Base-by-base conservation (phyloP, 148 eudicot genomes). In the Dianthus caryophyllus region DNA sequence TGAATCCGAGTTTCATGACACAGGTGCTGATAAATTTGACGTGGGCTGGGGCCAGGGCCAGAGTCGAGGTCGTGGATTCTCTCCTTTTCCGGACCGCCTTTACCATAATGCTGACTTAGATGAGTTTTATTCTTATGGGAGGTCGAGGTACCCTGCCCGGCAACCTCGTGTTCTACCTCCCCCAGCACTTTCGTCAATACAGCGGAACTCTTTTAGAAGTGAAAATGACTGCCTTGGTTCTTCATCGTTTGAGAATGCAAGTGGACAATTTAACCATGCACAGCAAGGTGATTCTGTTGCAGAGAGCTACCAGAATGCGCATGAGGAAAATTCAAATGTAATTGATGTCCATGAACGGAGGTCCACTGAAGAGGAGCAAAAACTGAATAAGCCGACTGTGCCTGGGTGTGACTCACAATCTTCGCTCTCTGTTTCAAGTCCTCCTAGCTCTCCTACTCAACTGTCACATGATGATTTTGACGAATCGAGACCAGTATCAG, bases 141-240 rank as follows among this genome's bases (percentile, higher is more conserved):
- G 92, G 82, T 84, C 89, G n/a, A 56, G 96, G 67, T 84, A 81
- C 85, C 76, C 96, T 49, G 73, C 84, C 70, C 83, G 88, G 68
- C 99, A 90, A 70, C 97, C 99, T 30, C 96, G 99, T 64, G 99
- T 90, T 24, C 87, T 88, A 16, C 99, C 99, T 25, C 97, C 97
- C 70, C 99, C 94, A 47, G 78, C 87, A 66, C 51, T 90, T 25
- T 75, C 75, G 67, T 77, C 91, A 9, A 36, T 65, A 27, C 91
- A 83, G 29, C 86, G 76, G 66, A 49, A 83, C 67, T 68, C 82
- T 17, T 76, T 76, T 57, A 77, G 88, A 70, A 80, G 77, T 26
- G 84, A 76, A 53, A 75, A 64, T 71, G 89, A 86, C 48, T 83
- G 31, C 67, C 73, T 80, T 65, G 83, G 82, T 69, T 63, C 87